Evolutionary conservation across 1,139 yeast species (phyloP).

Genomic region (Taphrina communis): DNA sequence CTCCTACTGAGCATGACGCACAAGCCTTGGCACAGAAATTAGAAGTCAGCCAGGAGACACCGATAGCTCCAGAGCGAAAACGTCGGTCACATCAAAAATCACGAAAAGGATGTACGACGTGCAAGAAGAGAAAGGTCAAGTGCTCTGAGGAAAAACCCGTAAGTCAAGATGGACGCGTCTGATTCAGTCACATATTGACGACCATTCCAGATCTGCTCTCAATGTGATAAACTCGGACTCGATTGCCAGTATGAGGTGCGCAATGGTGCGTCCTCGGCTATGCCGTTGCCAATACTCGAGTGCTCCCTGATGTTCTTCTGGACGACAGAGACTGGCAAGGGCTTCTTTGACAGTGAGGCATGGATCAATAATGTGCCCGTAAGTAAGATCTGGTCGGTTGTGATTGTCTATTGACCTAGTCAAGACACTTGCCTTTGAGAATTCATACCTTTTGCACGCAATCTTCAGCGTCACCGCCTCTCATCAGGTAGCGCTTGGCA

Average conservation of each 20-base stretch:
- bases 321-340: slow-evolving; percentile 20
- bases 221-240: slow-evolving; percentile 34
- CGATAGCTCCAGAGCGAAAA: slow-evolving; percentile 41
- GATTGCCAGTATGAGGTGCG: slow-evolving; percentile 32
- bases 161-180: slow-evolving; percentile 7
- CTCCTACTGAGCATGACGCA: slow-evolving; percentile 23
- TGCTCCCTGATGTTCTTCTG: slow-evolving; percentile 36
- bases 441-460: slow-evolving; percentile 31
- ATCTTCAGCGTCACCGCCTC: slow-evolving; percentile 33
- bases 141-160: slow-evolving; percentile 58
- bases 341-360: slow-evolving; percentile 20
- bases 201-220: slow-evolving; percentile 16
- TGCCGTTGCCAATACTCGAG: slow-evolving; percentile 31
- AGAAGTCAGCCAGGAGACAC: slow-evolving; percentile 9
- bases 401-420: background rate
- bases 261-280: slow-evolving; percentile 21
- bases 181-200: slow-evolving; percentile 1
- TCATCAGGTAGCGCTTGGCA: slow-evolving; percentile 30
- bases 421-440: slow-evolving; percentile 26
- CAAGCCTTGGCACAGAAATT: slow-evolving; percentile 17
- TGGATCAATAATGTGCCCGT: slow-evolving; percentile 31
- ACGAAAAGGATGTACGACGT: slow-evolving; percentile 55
- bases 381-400: background rate
- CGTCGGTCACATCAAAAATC: slow-evolving; percentile 46
- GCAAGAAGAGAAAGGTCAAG: slow-evolving; percentile 58